Conservation (phyloP, 495 filamentous ascomycete genomes). For the Saxophila tyrrhenica region DNA sequence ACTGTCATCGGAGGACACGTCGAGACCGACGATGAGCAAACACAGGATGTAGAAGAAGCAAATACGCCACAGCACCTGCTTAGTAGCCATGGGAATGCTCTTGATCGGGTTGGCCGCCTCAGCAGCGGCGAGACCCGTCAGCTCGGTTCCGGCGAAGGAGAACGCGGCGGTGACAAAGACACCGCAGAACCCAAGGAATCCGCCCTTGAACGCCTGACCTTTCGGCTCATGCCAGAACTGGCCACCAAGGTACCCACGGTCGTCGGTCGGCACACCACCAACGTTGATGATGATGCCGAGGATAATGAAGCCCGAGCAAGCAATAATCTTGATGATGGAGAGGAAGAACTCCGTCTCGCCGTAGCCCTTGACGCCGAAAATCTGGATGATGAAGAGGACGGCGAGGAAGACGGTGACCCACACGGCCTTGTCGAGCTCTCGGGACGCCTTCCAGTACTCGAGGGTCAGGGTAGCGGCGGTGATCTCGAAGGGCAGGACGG, state of each 20-base stretch:
- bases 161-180: conserved; percentile 25
- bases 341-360: conserved; percentile 35
- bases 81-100: conserved; percentile 33
- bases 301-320: conserved; percentile 60
- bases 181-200: conserved; percentile 23
- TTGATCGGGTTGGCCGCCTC: conserved; percentile 37
- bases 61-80: conserved; percentile 41
- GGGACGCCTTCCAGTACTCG: conserved; percentile 56
- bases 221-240: conserved; percentile 19
- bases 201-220: conserved; percentile 17
- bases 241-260: conserved; percentile 21
- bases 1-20: conserved; percentile 25
- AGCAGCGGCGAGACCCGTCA: conserved; percentile 34
- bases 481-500: conserved; percentile 79
- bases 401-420: conserved; percentile 54
- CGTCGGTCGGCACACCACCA: conserved; percentile 48
- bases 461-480: conserved; percentile 84
- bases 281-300: conserved; percentile 57
- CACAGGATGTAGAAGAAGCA: conserved; percentile 35
- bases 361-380: conserved; percentile 33
- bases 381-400: conserved; percentile 27
- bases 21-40: conserved; percentile 26
- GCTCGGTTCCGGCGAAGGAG: conserved; percentile 23
- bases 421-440: conserved; percentile 38
- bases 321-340: conserved; percentile 52